Evolutionary conservation across 2,329 filamentous ascomycete species (phyloP), one percentile per base, ranked within the genome.

Genomic region (Sclerotinia trifoliorum): DNA sequence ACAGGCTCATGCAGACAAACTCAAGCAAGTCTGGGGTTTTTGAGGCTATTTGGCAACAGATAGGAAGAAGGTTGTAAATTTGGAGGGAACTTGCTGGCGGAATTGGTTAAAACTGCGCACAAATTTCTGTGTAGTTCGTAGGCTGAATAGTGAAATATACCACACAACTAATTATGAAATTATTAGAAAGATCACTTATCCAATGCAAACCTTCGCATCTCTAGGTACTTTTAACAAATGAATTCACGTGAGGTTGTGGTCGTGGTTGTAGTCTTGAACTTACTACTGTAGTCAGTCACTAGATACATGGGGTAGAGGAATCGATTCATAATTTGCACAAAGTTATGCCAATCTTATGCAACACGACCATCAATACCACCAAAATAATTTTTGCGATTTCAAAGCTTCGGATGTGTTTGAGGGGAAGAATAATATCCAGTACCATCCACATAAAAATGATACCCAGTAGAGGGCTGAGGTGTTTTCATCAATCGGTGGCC

Each of bases 391-490:
- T 76, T 73, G 70, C 69, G 71, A 72, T 65, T 55, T 44, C 15
- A 44, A 58, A 63, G 65, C 49, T 24, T 49, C 29, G 58, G 46
- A n/a, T 64, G 52, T 62, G 61, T 63, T 57, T 55, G 46, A 67
- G 26, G 48, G 49, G 32, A 35, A 65, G 49, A 54, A n/a, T 42
- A 42, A 46, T 48, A 52, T 29, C 44, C 39, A 62, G 19, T n/a
- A 55, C 42, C 65, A 62, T 65, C 68, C 60, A 65, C 68, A 56
- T 70, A 76, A 75, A 51, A 73, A 88, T 88, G 85, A 79, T 88
- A 76, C 82, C 83, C 75, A 83, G 83, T 73, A 82, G 82, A 81
- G 83, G 84, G 73, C 74, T 86, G 67, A 79, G 81, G 70, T 82
- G 80, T 78, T 80, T 81, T 69, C 77, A 78, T 75, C 80, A 81